Conservation (phyloP, 2,329 filamentous ascomycete genomes). For the Clarireedia sp. region DNA sequence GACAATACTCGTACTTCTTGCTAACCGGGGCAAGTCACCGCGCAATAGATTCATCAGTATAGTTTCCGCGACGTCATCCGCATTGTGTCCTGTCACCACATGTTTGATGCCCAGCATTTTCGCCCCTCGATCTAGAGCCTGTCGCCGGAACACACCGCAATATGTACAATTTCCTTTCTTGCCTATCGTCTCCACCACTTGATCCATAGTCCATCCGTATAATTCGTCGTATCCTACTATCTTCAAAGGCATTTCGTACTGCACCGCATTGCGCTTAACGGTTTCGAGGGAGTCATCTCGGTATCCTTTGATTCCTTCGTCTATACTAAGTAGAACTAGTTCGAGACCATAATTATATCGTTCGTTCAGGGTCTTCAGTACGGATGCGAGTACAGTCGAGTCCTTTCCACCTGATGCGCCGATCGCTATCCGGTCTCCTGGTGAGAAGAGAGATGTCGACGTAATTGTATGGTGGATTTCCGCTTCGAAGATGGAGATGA, state of each 20-base stretch:
- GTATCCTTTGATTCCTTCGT: slow-evolving; percentile 96
- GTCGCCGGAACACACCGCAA: slow-evolving; percentile 89
- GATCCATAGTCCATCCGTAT: slow-evolving; percentile 99
- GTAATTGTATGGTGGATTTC: slow-evolving; percentile 92
- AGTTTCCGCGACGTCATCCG: slow-evolving; percentile 94
- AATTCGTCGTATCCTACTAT: slow-evolving; percentile 90
- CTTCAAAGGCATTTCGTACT: slow-evolving; percentile 86
- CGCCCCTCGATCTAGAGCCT: slow-evolving; percentile 87
- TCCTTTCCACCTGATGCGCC: slow-evolving; percentile 97
- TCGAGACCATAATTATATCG: slow-evolving; percentile 80
- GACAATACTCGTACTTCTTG: slow-evolving; percentile 83
- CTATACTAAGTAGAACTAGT: slow-evolving; percentile 80
- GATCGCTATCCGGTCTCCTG: slow-evolving; percentile 83
- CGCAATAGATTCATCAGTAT: slow-evolving; percentile 94
- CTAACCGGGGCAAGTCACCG: slow-evolving; percentile 79
- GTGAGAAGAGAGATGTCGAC: slow-evolving; percentile 69
- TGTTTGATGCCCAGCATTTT: slow-evolving; percentile 81
- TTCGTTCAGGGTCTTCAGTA: slow-evolving; percentile 90
- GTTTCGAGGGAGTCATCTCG: slow-evolving; percentile 93
- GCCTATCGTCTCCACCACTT: slow-evolving; percentile 90
- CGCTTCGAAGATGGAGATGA: slow-evolving; percentile 78
- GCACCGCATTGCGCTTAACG: slow-evolving; percentile 83
- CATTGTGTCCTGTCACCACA: slow-evolving; percentile 95
- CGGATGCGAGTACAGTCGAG: slow-evolving; percentile 88
- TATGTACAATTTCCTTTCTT: slow-evolving; percentile 99